These are phyloP conservation scores for Didymella sp. DNA, from an alignment of 2,329 filamentous ascomycete species.

Conservation along the genomic window DNA sequence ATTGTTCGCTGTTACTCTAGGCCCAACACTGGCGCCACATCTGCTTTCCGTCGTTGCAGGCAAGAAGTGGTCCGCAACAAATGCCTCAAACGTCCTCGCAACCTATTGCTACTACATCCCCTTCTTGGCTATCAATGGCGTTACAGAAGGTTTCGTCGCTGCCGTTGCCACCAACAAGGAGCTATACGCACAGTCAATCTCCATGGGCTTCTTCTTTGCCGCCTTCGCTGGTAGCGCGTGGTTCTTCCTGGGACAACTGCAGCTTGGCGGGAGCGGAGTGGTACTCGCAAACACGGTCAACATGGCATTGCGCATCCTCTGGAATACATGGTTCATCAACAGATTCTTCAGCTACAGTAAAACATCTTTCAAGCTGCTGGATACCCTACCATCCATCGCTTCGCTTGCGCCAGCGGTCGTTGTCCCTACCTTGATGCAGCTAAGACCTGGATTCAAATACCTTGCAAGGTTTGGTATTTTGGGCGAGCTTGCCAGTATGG, in stretches of 20 bases:
- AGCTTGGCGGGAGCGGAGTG: constrained; percentile 77
- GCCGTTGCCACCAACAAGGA: constrained; percentile 79
- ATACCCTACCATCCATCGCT: constrained; percentile 30
- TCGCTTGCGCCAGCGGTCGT: constrained; percentile 50
- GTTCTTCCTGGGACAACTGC: constrained; percentile 72
- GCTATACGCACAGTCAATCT: constrained; percentile 77
- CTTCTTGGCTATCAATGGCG: constrained; percentile 87
- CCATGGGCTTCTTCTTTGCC: constrained; percentile 83
- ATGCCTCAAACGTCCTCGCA: constrained; percentile 75
- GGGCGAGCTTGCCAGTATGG: constrained; percentile 52
- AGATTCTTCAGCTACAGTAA: constrained; percentile 39
- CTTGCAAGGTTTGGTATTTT: constrained; percentile 49
- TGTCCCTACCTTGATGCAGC: constrained; percentile 48
- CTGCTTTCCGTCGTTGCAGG: constrained; percentile 80
- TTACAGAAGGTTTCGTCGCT: constrained; percentile 90
- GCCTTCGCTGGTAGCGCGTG: constrained; percentile 79
- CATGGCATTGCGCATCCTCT: constrained; percentile 83
- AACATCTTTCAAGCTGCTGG: constrained; percentile 27
- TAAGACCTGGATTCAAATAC: constrained; percentile 30
- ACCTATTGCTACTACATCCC: constrained; percentile 93
- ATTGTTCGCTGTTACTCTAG: constrained; percentile 70
- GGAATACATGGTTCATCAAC: constrained; percentile 77
- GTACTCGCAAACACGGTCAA: constrained; percentile 89
- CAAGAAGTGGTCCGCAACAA: constrained; percentile 73
- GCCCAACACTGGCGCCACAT: constrained; percentile 75